Evolutionary conservation across 2,329 filamentous ascomycete genomes (phyloP).

Genomic region (Dactylonectria estremocensis): DNA sequence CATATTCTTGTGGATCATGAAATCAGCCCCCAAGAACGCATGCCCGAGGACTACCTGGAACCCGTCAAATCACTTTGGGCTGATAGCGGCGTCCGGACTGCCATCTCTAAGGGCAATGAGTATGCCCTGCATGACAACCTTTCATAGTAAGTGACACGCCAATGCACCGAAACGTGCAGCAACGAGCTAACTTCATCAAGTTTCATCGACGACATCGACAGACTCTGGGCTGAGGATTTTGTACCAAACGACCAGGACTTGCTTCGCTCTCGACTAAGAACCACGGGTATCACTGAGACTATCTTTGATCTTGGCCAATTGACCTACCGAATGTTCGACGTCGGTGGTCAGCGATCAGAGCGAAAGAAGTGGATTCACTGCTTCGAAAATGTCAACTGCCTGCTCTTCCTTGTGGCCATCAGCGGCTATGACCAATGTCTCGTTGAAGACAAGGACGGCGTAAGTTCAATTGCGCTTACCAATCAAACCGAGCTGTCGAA

Average conservation of each 20-base stretch:
- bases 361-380: slow-evolving; percentile 99
- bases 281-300: slow-evolving; percentile 96
- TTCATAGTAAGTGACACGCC: slow-evolving; percentile 78
- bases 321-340: slow-evolving; percentile 97
- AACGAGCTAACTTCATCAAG: slow-evolving; percentile 62
- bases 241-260: slow-evolving; percentile 96
- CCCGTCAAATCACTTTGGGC: slow-evolving; percentile 89
- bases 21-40: slow-evolving; percentile 84
- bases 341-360: slow-evolving; percentile 92
- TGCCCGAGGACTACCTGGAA: slow-evolving; percentile 83
- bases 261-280: slow-evolving; percentile 88
- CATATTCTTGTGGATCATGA: slow-evolving; percentile 86
- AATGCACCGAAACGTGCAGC: not conserved
- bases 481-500: not conserved
- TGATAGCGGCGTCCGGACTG: slow-evolving; percentile 86
- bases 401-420: slow-evolving; percentile 94
- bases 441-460: slow-evolving; percentile 95
- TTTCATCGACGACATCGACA: slow-evolving; percentile 86
- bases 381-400: slow-evolving; percentile 93
- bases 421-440: slow-evolving; percentile 97
- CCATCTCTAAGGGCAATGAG: slow-evolving; percentile 95
- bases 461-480: slow-evolving; percentile 63
- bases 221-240: slow-evolving; percentile 83
- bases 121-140: slow-evolving; percentile 97
- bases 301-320: slow-evolving; percentile 92